Conservation (phyloP, 2,329 filamentous ascomycete genomes). For the Chaetomium globosum region DNA sequence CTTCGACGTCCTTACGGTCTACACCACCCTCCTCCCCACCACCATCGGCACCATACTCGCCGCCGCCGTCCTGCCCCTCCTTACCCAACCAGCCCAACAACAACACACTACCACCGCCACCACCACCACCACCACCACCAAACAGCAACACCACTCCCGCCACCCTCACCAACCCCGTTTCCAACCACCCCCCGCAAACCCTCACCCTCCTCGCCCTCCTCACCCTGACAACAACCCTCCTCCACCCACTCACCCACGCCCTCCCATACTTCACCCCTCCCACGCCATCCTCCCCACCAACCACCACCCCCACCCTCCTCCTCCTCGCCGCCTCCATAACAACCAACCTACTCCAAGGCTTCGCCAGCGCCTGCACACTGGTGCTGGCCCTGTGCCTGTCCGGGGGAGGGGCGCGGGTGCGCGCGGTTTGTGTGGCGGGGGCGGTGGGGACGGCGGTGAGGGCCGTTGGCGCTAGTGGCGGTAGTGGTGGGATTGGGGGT, state of each 20-base stretch:
- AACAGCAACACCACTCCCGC: too few species aligned
- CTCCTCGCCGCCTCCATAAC: background rate
- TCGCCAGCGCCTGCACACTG: background rate
- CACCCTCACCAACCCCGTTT: too few species aligned
- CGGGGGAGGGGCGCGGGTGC: background rate
- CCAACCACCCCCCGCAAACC: too few species aligned
- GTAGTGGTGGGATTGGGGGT: too few species aligned
- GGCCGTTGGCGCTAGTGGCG: too few species aligned
- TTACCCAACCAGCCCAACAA: background rate
- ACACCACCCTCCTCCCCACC: conserved; percentile 5
- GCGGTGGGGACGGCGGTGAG: background rate
- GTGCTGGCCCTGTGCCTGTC: background rate
- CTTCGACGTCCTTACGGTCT: too few species aligned
- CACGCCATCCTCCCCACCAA: background rate
- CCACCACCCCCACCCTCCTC: background rate
- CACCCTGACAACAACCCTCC: background rate
- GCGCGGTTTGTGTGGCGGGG: background rate
- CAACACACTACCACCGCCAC: background rate
- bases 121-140: background rate
- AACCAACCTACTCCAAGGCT: background rate
- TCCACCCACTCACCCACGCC: background rate
- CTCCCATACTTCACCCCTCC: too few species aligned
- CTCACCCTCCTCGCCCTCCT: background rate
- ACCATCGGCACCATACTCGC: conserved; percentile 4
- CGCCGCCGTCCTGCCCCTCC: background rate